Base-by-base conservation (phyloP, 371 early-diverging fungal genomes). In the Smittium mucronatum region DNA sequence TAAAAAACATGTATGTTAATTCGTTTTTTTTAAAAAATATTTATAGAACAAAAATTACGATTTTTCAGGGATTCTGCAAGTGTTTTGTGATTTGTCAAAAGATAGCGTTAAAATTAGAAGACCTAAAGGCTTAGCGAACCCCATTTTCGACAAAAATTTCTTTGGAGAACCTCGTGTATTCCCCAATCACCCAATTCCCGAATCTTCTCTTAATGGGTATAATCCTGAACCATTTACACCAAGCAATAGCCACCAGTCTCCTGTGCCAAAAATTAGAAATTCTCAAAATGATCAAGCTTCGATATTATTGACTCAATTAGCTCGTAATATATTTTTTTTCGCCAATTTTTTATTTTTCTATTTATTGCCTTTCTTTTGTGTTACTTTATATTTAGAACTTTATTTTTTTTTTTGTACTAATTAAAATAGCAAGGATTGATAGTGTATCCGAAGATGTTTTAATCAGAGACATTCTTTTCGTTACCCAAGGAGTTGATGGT, bases 401-500 rank as follows among this genome's bases (percentile, higher is more conserved):
- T 47, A 35, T n/a, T 34, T 26, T 26, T 60, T 58, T 68, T 26
- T 36, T 64, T 28, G n/a, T 33, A 63, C 30, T 32, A 36, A 34
- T 25, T 34, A 25, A 63, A 30, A 0, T 65, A 66, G 61, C 34
- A 15, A 68, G 29, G 30, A 36, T 70, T 11, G 72, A 72, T 34
- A 33, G 71, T 36, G 79, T 87, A 2, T 73, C 83, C 17, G 95
- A 95, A 74, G 74, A 83, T 0, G 81, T 81, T 0, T 74, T 94
- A 32, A 75, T 97, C 47, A 84, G 88, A 1, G 98, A 97, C 68
- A 75, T 95, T 64, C 82, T 97, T 5, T 97, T 84, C 75, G 83
- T 94, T 21, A 88, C 95, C 75, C 98, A 95, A 75, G 98, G 94
- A 1, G 90, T 97, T 63, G 90, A 95, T 79, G 97, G 97, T 36